These are phyloP conservation scores for Aspergillus ochraceoroseus DNA, from an alignment of 2,329 filamentous ascomycete genomes.

Conservation along the genomic window DNA sequence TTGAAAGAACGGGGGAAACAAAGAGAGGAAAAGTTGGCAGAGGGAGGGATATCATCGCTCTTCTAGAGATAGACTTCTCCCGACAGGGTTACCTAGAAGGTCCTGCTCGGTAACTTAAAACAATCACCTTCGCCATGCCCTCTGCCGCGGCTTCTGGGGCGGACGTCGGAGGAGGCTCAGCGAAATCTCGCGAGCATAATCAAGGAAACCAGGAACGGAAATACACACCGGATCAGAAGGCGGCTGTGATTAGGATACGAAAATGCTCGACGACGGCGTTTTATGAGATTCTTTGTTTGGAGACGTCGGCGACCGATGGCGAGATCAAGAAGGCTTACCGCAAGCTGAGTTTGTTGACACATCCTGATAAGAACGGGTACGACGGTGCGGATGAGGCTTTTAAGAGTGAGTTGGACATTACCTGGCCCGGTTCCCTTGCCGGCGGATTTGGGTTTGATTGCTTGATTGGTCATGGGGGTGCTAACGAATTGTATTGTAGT, in stretches of 20 bases:
- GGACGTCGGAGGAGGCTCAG: conserved; percentile 42
- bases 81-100: no score
- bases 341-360: conserved; percentile 87
- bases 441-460: conserved; percentile 57
- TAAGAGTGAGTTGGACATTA: conserved; percentile 62
- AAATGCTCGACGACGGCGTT: conserved; percentile 80
- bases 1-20: no score
- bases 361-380: conserved; percentile 98
- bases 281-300: conserved; percentile 85
- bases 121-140: conserved; percentile 32
- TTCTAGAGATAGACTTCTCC: no score
- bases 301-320: conserved; percentile 62
- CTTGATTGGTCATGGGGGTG: conserved; percentile 40
- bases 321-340: conserved; percentile 98
- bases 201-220: conserved; percentile 52
- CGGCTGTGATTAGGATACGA: conserved; percentile 82
- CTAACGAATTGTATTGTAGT: no score
- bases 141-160: conserved; percentile 47
- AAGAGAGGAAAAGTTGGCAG: no score
- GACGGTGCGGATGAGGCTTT: conserved; percentile 95
- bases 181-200: conserved; percentile 46
- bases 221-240: conserved; percentile 85
- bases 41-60: no score
- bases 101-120: no score
- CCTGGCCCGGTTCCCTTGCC: conserved; percentile 1